Percentiles rank a stretch among this genome's conserved stretches.
Conservation (phyloP, 495 filamentous ascomycete genomes). For the Trichoderma asperelloides region DNA sequence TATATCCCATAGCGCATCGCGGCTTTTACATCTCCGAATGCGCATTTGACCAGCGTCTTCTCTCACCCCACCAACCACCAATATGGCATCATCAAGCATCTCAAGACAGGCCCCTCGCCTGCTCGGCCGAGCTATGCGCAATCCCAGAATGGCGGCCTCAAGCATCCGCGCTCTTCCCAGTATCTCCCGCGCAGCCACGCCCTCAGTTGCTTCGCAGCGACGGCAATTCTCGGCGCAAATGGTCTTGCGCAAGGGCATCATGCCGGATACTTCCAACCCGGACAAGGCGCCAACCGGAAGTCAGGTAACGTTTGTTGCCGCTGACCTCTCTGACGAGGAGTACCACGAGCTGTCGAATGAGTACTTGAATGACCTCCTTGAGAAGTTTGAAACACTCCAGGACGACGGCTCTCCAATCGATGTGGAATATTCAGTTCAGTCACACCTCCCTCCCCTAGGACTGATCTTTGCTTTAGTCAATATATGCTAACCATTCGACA, state of each 20-base stretch:
- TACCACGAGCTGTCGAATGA: slow-evolving; percentile 42
- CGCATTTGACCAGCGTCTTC: neutral
- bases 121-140: neutral
- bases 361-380: slow-evolving; percentile 51
- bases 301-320: slow-evolving; percentile 16
- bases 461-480: neutral
- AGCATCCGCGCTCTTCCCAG: neutral
- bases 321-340: slow-evolving; percentile 27
- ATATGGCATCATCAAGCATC: neutral
- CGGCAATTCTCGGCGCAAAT: slow-evolving; percentile 15
- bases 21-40: neutral
- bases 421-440: slow-evolving; percentile 49
- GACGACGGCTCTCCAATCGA: slow-evolving; percentile 57
- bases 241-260: slow-evolving; percentile 20
- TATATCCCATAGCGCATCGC: neutral
- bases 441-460: slow-evolving; percentile 26
- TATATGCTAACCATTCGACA: slow-evolving; percentile 26
- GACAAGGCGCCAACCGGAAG: slow-evolving; percentile 15
- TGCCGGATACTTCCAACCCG: slow-evolving; percentile 21
- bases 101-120: neutral
- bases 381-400: slow-evolving; percentile 55
- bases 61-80: neutral
- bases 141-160: neutral
- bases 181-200: neutral
- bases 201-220: neutral